Conservation (phyloP, 352 stramenopile species). For the Thalassiosira exigua region DNA sequence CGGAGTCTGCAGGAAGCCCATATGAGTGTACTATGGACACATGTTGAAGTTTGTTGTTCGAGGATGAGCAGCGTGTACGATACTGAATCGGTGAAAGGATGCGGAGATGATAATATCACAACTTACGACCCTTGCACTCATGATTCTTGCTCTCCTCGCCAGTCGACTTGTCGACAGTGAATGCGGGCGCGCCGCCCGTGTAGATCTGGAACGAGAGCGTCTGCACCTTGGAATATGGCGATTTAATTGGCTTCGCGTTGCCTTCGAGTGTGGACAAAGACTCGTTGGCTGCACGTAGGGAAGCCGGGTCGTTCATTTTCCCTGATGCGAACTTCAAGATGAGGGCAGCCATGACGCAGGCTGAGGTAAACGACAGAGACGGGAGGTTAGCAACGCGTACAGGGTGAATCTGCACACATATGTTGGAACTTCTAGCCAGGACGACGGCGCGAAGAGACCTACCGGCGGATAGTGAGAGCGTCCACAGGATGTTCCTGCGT, state of each 20-base stretch:
- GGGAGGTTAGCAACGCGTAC: not conserved
- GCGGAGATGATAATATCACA: slow-evolving; percentile 10
- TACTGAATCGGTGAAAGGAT: too few relatives aligned
- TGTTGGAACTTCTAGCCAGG: not conserved
- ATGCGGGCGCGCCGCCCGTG: slow-evolving; percentile 64
- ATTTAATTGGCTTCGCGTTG: not conserved
- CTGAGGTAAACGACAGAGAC: not conserved
- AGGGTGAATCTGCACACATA: not conserved
- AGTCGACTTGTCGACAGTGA: slow-evolving; percentile 38
- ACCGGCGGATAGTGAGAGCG: not conserved
- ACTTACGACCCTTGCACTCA: slow-evolving; percentile 53
- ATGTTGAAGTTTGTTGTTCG: too few relatives aligned
- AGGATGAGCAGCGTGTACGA: too few relatives aligned
- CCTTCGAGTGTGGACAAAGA: not conserved
- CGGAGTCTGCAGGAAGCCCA: slow-evolving; percentile 40
- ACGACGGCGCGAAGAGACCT: not conserved
- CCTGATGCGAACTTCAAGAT: not conserved
- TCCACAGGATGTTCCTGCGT: not conserved
- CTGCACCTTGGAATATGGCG: slow-evolving; percentile 59
- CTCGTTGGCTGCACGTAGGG: not conserved
- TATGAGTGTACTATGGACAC: slow-evolving; percentile 51
- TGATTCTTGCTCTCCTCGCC: slow-evolving; percentile 42
- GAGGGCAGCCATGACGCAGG: not conserved
- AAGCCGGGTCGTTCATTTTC: not conserved
- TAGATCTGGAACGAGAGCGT: slow-evolving; percentile 71